Base-by-base conservation (phyloP, 2,329 filamentous ascomycete genomes). In the Phoma sp. region DNA sequence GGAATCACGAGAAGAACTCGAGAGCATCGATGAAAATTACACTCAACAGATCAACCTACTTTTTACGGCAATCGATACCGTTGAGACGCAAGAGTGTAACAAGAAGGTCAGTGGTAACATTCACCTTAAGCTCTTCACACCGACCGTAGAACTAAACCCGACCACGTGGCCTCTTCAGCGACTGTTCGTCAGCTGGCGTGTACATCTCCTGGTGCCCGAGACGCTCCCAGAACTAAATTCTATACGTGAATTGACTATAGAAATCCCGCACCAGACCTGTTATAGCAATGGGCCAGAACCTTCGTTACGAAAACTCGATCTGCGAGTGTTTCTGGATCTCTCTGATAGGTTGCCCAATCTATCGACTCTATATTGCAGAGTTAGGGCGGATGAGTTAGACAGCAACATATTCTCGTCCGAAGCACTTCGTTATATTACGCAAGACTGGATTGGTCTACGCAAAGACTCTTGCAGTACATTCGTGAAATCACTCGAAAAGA, bases 391-490 rank as follows among this genome's bases (percentile, higher is more conserved):
- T 42, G 57, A 54, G n/a, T 18, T 34, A 29, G 53, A 45, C 43
- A 37, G 23, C 17, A 39, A 34, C 21, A 47, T 20, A 18, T 14
- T 28, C 14, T n/a, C 32, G 14, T 11, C 26, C 23, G 38, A 56
- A 33, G 29, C 26, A n/a, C 15, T 32, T 32, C 18, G 38, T 32
- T 40, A 58, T 23, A 36, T 47, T 33, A 55, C 37, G n/a, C 48
- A 47, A 5, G 65, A 67, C 18, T 61, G 53, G 43, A 42, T 45
- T 33, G 65, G 65, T n/a, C 59, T 56, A 29, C 61, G 54, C 15
- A 55, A 60, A n/a, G 64, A 67, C 43, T 52, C 58, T 5, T 47
- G 60, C n/a, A 50, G 60, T 15, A 57, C 49, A 26, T 66, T 66
- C 33, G 53, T 32, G 14, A 61, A 57, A 45, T 56, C 58, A 18